These are phyloP conservation scores for Mortierella claussenii DNA, from an alignment of 192 early-diverging fungal species.

Conservation along the genomic window DNA sequence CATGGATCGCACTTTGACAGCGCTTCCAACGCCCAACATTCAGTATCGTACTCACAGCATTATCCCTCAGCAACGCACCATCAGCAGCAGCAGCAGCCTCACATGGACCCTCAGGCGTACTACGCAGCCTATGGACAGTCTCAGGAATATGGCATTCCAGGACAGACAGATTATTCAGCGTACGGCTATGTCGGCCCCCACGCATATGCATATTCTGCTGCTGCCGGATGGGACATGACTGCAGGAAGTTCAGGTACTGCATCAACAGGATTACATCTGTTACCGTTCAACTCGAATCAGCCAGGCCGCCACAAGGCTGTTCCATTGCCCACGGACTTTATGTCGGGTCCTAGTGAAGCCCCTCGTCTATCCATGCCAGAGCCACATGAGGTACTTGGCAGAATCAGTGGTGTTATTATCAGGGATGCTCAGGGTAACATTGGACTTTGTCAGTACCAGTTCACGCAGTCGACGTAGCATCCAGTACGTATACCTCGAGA, in stretches of 20 bases:
- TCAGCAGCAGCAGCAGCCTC: conserved; percentile 47
- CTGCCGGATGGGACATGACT: conserved; percentile 46
- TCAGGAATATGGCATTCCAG: conserved; percentile 16
- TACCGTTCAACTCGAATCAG: conserved; percentile 54
- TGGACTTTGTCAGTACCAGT: conserved; percentile 63
- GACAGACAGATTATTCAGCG: conserved; percentile 42
- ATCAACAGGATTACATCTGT: conserved; percentile 23
- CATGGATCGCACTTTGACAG: conserved; percentile 49
- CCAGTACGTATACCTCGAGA: not conserved
- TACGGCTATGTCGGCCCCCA: conserved; percentile 42
- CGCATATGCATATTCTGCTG: conserved; percentile 36
- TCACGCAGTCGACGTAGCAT: conserved; percentile 46
- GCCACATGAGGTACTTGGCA: conserved; percentile 62
- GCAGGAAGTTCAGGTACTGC: conserved; percentile 19
- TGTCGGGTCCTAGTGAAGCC: conserved; percentile 61
- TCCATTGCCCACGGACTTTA: conserved; percentile 68
- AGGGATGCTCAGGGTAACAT: conserved; percentile 69
- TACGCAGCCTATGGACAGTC: conserved; percentile 32
- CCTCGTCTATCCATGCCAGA: conserved; percentile 67
- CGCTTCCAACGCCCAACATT: conserved; percentile 24
- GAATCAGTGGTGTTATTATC: conserved; percentile 64
- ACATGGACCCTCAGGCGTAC: conserved; percentile 22
- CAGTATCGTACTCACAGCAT: conserved; percentile 34
- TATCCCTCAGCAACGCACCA: conserved; percentile 43
- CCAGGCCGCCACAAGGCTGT: conserved; percentile 60